Base-by-base conservation (phyloP, 1,139 yeast genomes). In the Yamadazyma buinensis region DNA sequence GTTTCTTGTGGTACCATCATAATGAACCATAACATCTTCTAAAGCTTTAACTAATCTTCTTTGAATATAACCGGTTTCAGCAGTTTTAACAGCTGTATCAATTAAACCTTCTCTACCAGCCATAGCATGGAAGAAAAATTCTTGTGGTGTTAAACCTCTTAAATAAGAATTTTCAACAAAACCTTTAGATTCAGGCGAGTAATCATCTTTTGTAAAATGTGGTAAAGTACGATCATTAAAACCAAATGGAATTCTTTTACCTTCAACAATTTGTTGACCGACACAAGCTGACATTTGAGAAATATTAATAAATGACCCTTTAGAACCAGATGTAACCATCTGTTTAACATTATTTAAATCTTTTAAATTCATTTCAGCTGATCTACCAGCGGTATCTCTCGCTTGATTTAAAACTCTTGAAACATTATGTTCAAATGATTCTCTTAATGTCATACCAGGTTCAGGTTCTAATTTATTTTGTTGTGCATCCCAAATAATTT, bases 241-340 rank as follows among this genome's bases (percentile, higher is more conserved):
- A 26, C 99, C 99, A 54, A 84, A 92, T 23, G 97, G 95, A 69
- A 94, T 92, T 77, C 99, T 95, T 62, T 87, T 92, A 77, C 99
- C 99, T 68, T 92, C 98, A 31, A 94, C 98, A 66, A 95, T 92
- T 61, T 94, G 99, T 66, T 94, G 99, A 53, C 99, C 99, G 22
- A 92, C 99, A 84, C 98, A 92, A 7, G 99, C 99, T 32, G 97
- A 88, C 98, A 94, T 94, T 68, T 90, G 98, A 19, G 99, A 95
- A 61, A 94, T 92, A 61, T 94, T 94, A 61, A 94, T 94, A 61
- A 90, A 92, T 11, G 98, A 94, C 72, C 99, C 99, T 66, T 94
- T 94, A 21, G 99, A 94, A 57, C 99, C 99, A 11, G 98, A 92
- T 45, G 92, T 84, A 41, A 92, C 98, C 99, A 94, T 94, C 69